Evolutionary conservation across 257 asterid species (phyloP), one percentile per base, ranked within the genome.

Genomic region (Gardenia jasminoides): DNA sequence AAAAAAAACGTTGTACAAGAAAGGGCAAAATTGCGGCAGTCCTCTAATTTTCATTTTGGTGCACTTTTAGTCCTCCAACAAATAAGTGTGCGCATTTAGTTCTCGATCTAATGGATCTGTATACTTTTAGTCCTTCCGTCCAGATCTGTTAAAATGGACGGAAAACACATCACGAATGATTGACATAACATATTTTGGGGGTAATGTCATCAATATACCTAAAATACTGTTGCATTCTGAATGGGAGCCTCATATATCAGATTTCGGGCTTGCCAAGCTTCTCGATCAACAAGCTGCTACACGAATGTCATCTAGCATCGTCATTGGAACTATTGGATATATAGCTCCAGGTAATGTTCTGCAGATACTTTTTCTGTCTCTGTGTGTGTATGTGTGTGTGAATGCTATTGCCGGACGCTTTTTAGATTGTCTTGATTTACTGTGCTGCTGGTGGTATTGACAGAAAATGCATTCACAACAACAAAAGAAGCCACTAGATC

Each of bases 301-400:
- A 9, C n/a, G n/a, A n/a, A 19, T 82, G 33, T 77, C 84, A 50
- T 89, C 87, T 67, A 83, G 80, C 61, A 67, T 74, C 36, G 84
- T 93, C 74, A 89, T 80, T 79, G 98, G 98, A 67, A 92, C 96
- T 28, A 77, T 88, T 43, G 96, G 96, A 39, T 93, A 92, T 85
- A 89, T 93, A 72, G 97, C 98, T 80, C 97, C 97, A 88, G 97
- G 96, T 93, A 90, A 67, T 48, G n/a, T n/a, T n/a, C n/a, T n/a
- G n/a, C n/a, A n/a, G n/a, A n/a, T n/a, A n/a, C n/a, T n/a, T n/a
- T n/a, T n/a, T n/a, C n/a, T n/a, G n/a, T n/a, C n/a, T 4, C 36
- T 15, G 1, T n/a, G 61, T 47, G 54, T 54, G 22, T 54, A 9
- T 19, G 62, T 44, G 11, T 46, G 50, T 58, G 10, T 17, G 26